These are phyloP conservation scores for Komagataella populi DNA, from an alignment of 805 yeast genomes.

Conservation along the genomic window DNA sequence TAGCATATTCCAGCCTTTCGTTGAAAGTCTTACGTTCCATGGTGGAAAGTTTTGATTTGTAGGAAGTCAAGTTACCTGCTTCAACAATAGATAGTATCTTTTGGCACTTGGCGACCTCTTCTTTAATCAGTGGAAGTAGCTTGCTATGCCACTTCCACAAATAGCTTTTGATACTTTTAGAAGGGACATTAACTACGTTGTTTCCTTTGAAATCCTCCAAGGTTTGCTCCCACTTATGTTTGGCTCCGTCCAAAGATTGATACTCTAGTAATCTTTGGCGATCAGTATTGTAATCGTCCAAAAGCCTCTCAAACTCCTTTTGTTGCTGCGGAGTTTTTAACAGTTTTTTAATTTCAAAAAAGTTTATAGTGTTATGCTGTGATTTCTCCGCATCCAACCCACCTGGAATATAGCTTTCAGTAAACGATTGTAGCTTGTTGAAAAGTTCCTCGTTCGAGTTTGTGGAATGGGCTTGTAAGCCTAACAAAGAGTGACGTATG, in stretches of 20 bases:
- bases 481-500: slow-evolving; percentile 61
- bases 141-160: slow-evolving; percentile 77
- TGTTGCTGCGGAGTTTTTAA: slow-evolving; percentile 34
- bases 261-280: slow-evolving; percentile 71
- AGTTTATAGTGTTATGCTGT: slow-evolving; percentile 26
- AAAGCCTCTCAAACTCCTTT: slow-evolving; percentile 44
- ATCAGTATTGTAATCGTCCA: slow-evolving; percentile 58
- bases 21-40: slow-evolving; percentile 9
- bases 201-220: slow-evolving; percentile 58
- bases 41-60: not conserved
- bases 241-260: slow-evolving; percentile 74
- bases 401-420: slow-evolving; percentile 7
- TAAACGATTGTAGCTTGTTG: not conserved
- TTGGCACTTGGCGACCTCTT: slow-evolving; percentile 48
- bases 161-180: slow-evolving; percentile 53
- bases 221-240: slow-evolving; percentile 78
- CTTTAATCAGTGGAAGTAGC: slow-evolving; percentile 55
- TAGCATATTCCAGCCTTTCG: slow-evolving; percentile 51
- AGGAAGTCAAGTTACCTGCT: not conserved
- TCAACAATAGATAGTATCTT: slow-evolving; percentile 18
- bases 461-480: slow-evolving; percentile 19
- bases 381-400: not conserved
- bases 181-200: slow-evolving; percentile 23
- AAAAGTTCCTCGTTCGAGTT: slow-evolving; percentile 10
- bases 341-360: slow-evolving; percentile 49